phyloP scores from a whole-genome alignment of 495 filamentous ascomycete species.

The Penicillium coprophilum region DNA sequence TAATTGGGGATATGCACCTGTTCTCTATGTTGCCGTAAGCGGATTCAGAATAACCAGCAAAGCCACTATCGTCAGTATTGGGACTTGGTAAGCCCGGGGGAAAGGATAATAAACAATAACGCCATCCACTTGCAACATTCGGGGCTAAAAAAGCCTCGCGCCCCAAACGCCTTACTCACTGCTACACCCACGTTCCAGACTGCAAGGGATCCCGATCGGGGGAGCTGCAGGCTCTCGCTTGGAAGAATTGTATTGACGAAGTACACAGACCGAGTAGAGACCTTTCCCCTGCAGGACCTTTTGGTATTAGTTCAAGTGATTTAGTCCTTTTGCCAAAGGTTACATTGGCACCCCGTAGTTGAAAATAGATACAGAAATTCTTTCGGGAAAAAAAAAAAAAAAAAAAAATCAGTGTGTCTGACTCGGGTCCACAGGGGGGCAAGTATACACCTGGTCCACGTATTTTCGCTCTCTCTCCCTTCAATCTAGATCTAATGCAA shows the following conservation, averaged over 20 bases:
- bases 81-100: background rate
- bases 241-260: background rate
- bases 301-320: background rate
- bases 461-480: constrained; percentile 23
- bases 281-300: constrained; percentile 9
- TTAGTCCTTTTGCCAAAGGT: constrained; percentile 6
- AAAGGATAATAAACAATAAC: background rate
- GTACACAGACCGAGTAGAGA: background rate
- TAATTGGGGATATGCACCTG: background rate
- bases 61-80: background rate
- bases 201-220: background rate
- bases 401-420: constrained; percentile 17
- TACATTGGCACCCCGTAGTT: background rate
- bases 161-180: background rate
- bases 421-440: constrained; percentile 30
- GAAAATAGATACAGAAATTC: background rate
- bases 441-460: constrained; percentile 21
- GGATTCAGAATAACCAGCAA: background rate
- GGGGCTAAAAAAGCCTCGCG: background rate
- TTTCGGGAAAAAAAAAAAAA: background rate
- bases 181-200: constrained; percentile 5
- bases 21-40: background rate
- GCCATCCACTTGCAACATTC: background rate
- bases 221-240: constrained; percentile 5
- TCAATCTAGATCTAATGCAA: constrained; percentile 33